Evolutionary conservation across 441 rosid genomes (phyloP), one percentile per base, ranked within the genome.

Genomic region (Populus hybrid): DNA sequence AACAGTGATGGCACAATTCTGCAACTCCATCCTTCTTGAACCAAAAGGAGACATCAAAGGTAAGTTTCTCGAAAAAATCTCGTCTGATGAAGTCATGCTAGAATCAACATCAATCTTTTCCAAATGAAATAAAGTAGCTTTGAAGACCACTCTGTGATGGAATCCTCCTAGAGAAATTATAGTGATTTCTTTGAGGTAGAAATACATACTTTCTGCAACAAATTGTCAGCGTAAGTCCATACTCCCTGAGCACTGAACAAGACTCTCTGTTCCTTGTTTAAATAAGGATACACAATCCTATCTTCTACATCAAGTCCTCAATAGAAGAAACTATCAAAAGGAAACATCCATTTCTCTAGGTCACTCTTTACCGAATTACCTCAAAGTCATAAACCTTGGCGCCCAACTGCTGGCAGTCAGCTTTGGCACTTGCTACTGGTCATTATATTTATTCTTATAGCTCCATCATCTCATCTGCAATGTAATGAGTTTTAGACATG

Each of bases 11-110:
- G 28, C 66, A 61, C 14, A 21, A 21, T 61, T 61, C 28, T 21
- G 28, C 66, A 61, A 21, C 66, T 10, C 66, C 21, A 53, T 72
- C 67, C 38, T 72, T 34, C 68, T 72, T 66, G 50, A 23, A 69
- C 26, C 21, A 18, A 32, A 66, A 63, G 70, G 71, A 71, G 72
- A 53, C 16, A 23, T 59, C n/a, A 24, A 30, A 67, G 28, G 24
- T 61, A 61, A 61, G 66, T 61, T 61, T 61, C 28, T 61, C 28
- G 5, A 61, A 8, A 61, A 61, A 3, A 9, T 61, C 66, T 21
- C 0, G 28, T 61, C 65, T n/a, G 11, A 21, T 59, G 40, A 36
- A 36, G 40, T 36, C 40, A 36, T 36, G 40, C 40, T 36, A 36
- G 40, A 36, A 36, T 36, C 40, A 36, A 36, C 40, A 40, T 11